Evolutionary conservation across 73 alveolate species (phyloP), one percentile per base, ranked within the genome.

Genomic region (Paramecium octaurelia): DNA sequence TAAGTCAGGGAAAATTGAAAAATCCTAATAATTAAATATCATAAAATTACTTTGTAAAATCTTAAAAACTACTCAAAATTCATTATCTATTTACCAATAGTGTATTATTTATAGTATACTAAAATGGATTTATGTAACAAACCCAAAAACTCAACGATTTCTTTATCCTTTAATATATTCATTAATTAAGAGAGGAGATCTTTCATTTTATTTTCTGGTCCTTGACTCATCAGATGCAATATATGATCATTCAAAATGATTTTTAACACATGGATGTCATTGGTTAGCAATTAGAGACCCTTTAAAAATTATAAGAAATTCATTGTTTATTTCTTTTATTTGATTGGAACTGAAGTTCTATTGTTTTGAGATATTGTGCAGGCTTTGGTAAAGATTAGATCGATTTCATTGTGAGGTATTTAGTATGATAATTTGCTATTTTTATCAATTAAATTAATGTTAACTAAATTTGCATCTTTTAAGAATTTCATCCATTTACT

Each of bases 1-100:
- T 48, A 95, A 73, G 85, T 95, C 98, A 9, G 98, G 98, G 54
- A 95, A 95, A 1, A 95, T 84, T 3, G 94, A 93, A 80, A 95
- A 95, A 70, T 95, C 98, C 69, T 54, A 54, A 54, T 54, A n/a
- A 54, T 18, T 18, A 4, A 18, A n/a, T 4, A 18, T 54, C 0
- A 54, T 54, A 54, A n/a, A 27, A 27, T 54, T 54, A 54, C 69
- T 91, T 73, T 90, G 57, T 96, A 95, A 77, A 95, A 95, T 91
- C 93, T 93, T 6, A 70, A 85, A 27, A 95, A 93, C 4, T 86
- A 86, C 4, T 93, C 95, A 85, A 86, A 93, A 73, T 75, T 91
- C 91, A 95, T 80, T 24, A 89, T 83, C 29, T 94, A 93, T 64
- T 93, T 85, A 23, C 85, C 31, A 88, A 44, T 71, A 0, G 98